Percentiles rank a stretch among this genome's conserved stretches.
Conservation (phyloP, 2,329 filamentous ascomycete species). For the Cladosporium velox region DNA sequence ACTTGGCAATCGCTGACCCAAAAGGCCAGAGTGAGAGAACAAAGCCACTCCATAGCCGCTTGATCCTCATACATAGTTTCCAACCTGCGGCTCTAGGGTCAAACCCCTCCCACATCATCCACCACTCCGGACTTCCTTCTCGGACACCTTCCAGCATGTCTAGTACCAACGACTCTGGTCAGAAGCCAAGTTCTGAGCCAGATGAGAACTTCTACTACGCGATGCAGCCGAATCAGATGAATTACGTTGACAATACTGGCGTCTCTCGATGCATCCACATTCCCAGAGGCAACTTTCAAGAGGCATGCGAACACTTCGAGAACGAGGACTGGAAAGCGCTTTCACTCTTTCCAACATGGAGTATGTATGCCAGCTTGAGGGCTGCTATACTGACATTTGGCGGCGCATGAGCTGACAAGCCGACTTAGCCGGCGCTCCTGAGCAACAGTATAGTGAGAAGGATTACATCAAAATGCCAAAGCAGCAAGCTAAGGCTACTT, state of each 20-base stretch:
- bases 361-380: background rate
- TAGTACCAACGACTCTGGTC: background rate
- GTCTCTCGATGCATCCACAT: background rate
- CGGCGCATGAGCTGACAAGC: background rate
- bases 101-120: background rate
- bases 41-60: background rate
- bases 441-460: background rate
- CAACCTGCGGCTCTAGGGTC: background rate
- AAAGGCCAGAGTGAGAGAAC: background rate
- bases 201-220: background rate
- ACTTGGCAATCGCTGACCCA: background rate
- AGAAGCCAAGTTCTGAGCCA: background rate
- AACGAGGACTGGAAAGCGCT: background rate
- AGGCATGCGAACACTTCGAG: background rate
- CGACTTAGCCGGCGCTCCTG: background rate
- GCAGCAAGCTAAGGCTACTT: background rate
- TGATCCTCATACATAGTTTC: background rate
- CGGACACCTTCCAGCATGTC: background rate
- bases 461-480: background rate
- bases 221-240: background rate
- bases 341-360: background rate
- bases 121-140: background rate
- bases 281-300: background rate
- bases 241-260: background rate
- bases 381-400: background rate